phyloP scores from a whole-genome alignment of 768 basidiomycete genomes.

The Phlegmacium glaucopus region DNA sequence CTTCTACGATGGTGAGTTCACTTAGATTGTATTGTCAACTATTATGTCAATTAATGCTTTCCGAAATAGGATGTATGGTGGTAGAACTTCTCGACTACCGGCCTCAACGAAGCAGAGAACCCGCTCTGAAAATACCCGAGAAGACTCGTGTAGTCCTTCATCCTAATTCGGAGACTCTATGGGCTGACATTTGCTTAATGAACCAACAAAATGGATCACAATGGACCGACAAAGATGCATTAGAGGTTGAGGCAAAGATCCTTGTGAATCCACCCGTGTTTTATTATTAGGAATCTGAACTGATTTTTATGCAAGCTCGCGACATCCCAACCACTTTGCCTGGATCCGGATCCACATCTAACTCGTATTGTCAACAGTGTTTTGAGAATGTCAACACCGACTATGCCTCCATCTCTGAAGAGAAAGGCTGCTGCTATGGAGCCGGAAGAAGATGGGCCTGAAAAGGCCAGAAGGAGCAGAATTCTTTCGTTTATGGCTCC shows the following conservation, averaged over 20 bases:
- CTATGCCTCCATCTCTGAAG: slow-evolving; percentile 71
- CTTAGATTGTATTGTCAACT: background rate
- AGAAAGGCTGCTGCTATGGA: slow-evolving; percentile 70
- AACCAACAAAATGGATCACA: slow-evolving; percentile 53
- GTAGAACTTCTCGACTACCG: slow-evolving; percentile 82
- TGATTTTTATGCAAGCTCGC: slow-evolving; percentile 48
- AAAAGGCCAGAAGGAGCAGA: slow-evolving; percentile 68
- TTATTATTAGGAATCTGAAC: slow-evolving; percentile 4
- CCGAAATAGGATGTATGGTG: slow-evolving; percentile 68
- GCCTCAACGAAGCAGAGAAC: slow-evolving; percentile 53
- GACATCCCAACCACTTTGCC: slow-evolving; percentile 71
- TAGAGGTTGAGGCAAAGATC: slow-evolving; percentile 72
- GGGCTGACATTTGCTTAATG: slow-evolving; percentile 73
- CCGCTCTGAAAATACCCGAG: slow-evolving; percentile 55
- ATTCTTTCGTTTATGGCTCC: slow-evolving; percentile 81
- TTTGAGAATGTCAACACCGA: slow-evolving; percentile 66
- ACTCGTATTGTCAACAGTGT: slow-evolving; percentile 74
- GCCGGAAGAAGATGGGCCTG: slow-evolving; percentile 73
- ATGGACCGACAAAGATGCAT: slow-evolving; percentile 70
- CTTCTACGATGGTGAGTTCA: slow-evolving; percentile 74
- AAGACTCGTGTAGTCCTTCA: slow-evolving; percentile 72
- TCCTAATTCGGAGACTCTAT: slow-evolving; percentile 74
- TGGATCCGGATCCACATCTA: slow-evolving; percentile 77
- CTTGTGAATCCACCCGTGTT: slow-evolving; percentile 45
- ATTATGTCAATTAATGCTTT: background rate